Evolutionary conservation across 768 basidiomycete genomes (phyloP).

Genomic region (Suillus cothurnatus): DNA sequence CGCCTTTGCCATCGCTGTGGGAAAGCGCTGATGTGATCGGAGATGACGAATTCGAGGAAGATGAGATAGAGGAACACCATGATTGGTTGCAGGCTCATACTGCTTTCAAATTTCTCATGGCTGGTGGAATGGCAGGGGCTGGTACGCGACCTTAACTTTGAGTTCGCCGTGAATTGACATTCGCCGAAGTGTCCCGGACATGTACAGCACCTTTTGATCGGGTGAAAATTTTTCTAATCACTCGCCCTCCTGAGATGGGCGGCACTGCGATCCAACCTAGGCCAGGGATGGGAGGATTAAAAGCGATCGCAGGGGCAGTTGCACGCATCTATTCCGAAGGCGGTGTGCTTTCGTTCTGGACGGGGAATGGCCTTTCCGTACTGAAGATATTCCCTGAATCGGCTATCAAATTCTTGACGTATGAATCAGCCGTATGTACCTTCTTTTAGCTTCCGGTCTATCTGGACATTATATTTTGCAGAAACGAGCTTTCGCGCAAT

Average conservation of each 20-base stretch:
- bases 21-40: slow-evolving; percentile 26
- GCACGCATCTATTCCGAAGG: slow-evolving; percentile 86
- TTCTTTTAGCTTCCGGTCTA: slow-evolving; percentile 18
- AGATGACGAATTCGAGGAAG: slow-evolving; percentile 46
- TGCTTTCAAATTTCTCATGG: slow-evolving; percentile 87
- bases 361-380: slow-evolving; percentile 94
- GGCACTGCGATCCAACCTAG: slow-evolving; percentile 48
- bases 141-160: slow-evolving; percentile 50
- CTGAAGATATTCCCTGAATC: slow-evolving; percentile 97
- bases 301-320: slow-evolving; percentile 71
- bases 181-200: slow-evolving; percentile 81
- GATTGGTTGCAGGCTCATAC: slow-evolving; percentile 66
- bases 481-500: slow-evolving; percentile 94
- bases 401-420: slow-evolving; percentile 96
- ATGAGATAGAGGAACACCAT: slow-evolving; percentile 63
- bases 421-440: slow-evolving; percentile 84
- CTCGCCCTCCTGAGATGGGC: slow-evolving; percentile 74
- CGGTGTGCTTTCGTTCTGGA: slow-evolving; percentile 92
- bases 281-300: slow-evolving; percentile 53
- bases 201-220: slow-evolving; percentile 98
- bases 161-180: background rate
- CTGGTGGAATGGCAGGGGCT: slow-evolving; percentile 93
- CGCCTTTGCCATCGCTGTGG: slow-evolving; percentile 28
- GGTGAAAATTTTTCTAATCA: slow-evolving; percentile 95
- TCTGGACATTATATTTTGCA: slow-evolving; percentile 35